Evolutionary conservation across 192 early-diverging fungal species (phyloP).

Genomic region (Funneliformis geosporum): DNA sequence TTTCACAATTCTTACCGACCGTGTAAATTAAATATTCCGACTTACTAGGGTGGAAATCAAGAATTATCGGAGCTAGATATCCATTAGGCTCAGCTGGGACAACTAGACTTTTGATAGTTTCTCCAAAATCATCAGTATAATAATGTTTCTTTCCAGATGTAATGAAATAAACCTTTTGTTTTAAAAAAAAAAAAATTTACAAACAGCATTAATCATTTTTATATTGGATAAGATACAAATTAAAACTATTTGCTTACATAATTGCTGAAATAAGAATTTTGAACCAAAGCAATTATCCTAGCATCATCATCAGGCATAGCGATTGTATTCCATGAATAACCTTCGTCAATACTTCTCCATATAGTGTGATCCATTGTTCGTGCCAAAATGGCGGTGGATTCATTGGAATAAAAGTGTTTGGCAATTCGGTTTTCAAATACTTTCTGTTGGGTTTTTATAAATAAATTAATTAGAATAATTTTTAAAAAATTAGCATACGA

Average conservation of each 20-base stretch:
- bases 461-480: background rate
- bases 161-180: constrained; percentile 58
- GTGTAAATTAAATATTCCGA: constrained; percentile 82
- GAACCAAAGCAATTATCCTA: constrained; percentile 54
- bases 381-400: constrained; percentile 46
- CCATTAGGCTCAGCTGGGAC: constrained; percentile 64
- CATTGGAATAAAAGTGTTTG: constrained; percentile 47
- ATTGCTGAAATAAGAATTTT: constrained; percentile 62
- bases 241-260: constrained; percentile 23
- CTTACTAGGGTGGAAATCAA: constrained; percentile 85
- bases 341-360: constrained; percentile 64
- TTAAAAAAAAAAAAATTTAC: background rate
- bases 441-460: background rate
- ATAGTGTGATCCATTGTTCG: constrained; percentile 55
- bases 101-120: constrained; percentile 55
- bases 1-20: constrained; percentile 57
- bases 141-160: constrained; percentile 50
- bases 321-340: constrained; percentile 54
- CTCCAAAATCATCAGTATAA: constrained; percentile 62
- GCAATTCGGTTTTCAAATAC: constrained; percentile 37
- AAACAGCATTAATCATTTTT: background rate
- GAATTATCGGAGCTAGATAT: constrained; percentile 51
- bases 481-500: background rate
- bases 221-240: background rate
- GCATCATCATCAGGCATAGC: constrained; percentile 34